Conservation (phyloP, 345 rosid species). For the Citrus unshiu region DNA sequence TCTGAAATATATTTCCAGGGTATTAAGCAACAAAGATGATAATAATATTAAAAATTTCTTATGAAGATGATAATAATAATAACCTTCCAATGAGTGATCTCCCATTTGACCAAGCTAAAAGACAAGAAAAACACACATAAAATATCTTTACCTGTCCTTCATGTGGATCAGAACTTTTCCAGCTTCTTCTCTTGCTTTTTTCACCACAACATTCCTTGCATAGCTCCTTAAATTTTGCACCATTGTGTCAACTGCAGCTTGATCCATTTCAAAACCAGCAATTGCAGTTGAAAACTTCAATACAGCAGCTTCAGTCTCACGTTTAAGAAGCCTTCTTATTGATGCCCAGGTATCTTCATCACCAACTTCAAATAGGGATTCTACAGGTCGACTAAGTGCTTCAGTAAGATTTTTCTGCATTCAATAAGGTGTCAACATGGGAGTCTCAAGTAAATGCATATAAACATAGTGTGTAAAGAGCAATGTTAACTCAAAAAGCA, state of each 20-base stretch:
- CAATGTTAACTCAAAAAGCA: neutral
- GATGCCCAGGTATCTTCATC: slow-evolving; percentile 61
- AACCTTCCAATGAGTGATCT: too few species aligned
- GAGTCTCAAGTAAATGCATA: neutral
- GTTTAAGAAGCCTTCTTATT: slow-evolving; percentile 59
- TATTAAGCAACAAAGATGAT: slow-evolving; percentile 10
- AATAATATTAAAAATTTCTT: neutral
- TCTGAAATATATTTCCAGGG: slow-evolving; percentile 36
- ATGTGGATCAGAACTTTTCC: slow-evolving; percentile 64
- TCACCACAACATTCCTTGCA: slow-evolving; percentile 58
- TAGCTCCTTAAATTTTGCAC: slow-evolving; percentile 45
- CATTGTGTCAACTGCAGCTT: slow-evolving; percentile 31
- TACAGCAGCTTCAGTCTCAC: slow-evolving; percentile 50
- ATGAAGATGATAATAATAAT: neutral
- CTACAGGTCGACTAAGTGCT: slow-evolving; percentile 47
- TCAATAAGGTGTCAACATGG: slow-evolving; percentile 12
- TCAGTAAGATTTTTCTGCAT: slow-evolving; percentile 53
- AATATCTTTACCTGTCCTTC: slow-evolving; percentile 56
- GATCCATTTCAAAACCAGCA: slow-evolving; percentile 62
- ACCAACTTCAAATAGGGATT: slow-evolving; percentile 58
- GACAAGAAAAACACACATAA: neutral
- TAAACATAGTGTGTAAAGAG: neutral
- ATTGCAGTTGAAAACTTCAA: slow-evolving; percentile 39
- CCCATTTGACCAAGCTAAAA: too few species aligned
- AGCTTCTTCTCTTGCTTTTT: slow-evolving; percentile 73